Conservation (phyloP, 768 basidiomycete genomes). For the Mycena epipterygia region DNA sequence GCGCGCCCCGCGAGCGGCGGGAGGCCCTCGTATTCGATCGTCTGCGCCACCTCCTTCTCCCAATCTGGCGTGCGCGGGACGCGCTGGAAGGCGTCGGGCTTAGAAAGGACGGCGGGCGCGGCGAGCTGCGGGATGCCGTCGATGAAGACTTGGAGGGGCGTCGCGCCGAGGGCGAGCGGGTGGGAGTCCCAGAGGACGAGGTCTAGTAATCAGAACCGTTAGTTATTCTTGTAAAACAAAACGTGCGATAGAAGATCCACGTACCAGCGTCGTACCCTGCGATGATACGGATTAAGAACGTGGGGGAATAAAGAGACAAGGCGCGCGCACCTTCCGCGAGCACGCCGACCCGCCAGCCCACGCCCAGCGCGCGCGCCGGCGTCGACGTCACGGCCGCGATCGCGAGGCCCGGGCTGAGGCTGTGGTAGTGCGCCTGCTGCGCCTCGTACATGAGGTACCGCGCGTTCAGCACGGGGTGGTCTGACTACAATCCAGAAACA, state of each 20-base stretch:
- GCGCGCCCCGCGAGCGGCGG: conserved; percentile 69
- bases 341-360: conserved; percentile 77
- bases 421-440: conserved; percentile 76
- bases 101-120: conserved; percentile 52
- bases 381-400: conserved; percentile 74
- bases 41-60: conserved; percentile 68
- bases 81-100: conserved; percentile 63
- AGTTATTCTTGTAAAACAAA: conserved; percentile 6
- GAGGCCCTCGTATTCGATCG: conserved; percentile 74
- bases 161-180: conserved; percentile 83
- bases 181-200: conserved; percentile 80
- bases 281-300: neutral
- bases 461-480: conserved; percentile 71
- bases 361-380: conserved; percentile 73
- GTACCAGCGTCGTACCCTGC: conserved; percentile 78
- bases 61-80: conserved; percentile 70
- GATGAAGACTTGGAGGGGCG: conserved; percentile 85
- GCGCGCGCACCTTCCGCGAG: conserved; percentile 61
- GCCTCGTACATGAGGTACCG: conserved; percentile 81
- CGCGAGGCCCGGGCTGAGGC: conserved; percentile 69
- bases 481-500: conserved; percentile 62
- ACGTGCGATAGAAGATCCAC: neutral
- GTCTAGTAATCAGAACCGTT: conserved; percentile 47
- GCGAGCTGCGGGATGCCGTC: conserved; percentile 82
- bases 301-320: neutral